phyloP scores from a whole-genome alignment of 495 filamentous ascomycete species.

The Aspergillus avenaceus region DNA sequence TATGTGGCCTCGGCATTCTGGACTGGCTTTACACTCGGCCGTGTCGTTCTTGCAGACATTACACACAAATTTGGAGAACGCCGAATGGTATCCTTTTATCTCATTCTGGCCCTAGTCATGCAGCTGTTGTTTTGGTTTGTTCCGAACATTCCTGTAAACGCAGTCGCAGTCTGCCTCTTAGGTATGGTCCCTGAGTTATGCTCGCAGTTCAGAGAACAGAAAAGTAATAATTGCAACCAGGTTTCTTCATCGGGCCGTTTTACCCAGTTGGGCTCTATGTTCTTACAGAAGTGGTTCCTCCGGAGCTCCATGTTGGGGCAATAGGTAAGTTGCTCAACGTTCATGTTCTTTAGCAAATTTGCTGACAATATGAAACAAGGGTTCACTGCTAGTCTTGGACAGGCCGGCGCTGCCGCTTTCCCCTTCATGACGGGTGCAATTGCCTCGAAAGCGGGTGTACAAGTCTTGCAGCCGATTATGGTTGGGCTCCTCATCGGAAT shows the following conservation, averaged over 20 bases:
- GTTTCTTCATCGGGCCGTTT: constrained; percentile 27
- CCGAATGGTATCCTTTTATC: constrained; percentile 46
- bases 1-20: constrained; percentile 73
- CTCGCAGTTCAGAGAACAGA: not conserved
- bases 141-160: constrained; percentile 52
- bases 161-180: constrained; percentile 57
- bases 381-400: constrained; percentile 46
- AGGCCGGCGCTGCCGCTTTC: constrained; percentile 47
- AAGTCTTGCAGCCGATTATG: constrained; percentile 48
- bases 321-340: constrained; percentile 11
- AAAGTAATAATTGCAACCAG: constrained; percentile 10
- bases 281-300: constrained; percentile 30
- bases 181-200: constrained; percentile 34
- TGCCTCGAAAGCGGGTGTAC: constrained; percentile 40
- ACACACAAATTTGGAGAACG: constrained; percentile 50
- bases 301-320: constrained; percentile 34
- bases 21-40: constrained; percentile 61
- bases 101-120: constrained; percentile 33
- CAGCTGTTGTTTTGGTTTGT: constrained; percentile 53
- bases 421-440: constrained; percentile 48
- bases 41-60: constrained; percentile 49
- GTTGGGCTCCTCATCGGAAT: constrained; percentile 40
- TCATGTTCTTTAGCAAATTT: not conserved
- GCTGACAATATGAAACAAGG: constrained; percentile 11
- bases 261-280: constrained; percentile 38